A percentile compares a stretch with the other conserved stretches of the same genome.
These are phyloP conservation scores for Dendryphion nanum DNA, from an alignment of 2,329 filamentous ascomycete genomes.

Conservation along the genomic window DNA sequence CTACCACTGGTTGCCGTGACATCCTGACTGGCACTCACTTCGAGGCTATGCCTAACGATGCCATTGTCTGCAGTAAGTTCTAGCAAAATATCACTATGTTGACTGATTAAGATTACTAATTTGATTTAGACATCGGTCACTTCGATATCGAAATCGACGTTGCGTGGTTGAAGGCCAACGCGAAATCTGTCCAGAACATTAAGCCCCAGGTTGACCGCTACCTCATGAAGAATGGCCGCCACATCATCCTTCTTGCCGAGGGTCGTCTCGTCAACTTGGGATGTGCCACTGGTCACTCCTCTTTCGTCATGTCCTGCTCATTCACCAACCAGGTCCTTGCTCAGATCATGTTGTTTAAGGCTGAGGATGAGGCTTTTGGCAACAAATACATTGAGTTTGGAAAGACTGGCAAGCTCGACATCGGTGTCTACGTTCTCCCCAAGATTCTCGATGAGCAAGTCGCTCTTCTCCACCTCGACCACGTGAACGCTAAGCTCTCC, in stretches of 20 bases:
- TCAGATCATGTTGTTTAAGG: slow-evolving; percentile 98
- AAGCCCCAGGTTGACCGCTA: slow-evolving; percentile 99
- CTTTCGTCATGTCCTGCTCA: slow-evolving; percentile 99
- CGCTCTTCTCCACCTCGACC: slow-evolving; percentile 85
- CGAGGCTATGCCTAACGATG: slow-evolving; percentile 92
- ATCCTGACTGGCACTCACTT: slow-evolving; percentile 93
- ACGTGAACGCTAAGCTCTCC: slow-evolving; percentile 93
- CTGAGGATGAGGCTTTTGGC: slow-evolving; percentile 79
- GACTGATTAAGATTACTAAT: too few species aligned
- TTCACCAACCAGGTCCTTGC: slow-evolving; percentile 99
- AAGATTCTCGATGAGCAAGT: slow-evolving; percentile 99
- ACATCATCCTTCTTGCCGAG: slow-evolving; percentile 98
- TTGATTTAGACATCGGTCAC: slow-evolving; percentile 99
- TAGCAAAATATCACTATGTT: slow-evolving; percentile 58
- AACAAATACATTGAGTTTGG: slow-evolving; percentile 96
- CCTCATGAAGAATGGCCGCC: slow-evolving; percentile 86
- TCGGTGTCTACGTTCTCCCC: slow-evolving; percentile 94
- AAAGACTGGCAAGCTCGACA: slow-evolving; percentile 83
- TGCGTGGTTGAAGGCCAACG: slow-evolving; percentile 98
- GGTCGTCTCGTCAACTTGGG: slow-evolving; percentile 99
- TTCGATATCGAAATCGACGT: slow-evolving; percentile 99
- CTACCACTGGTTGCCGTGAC: slow-evolving; percentile 98
- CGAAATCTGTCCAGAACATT: slow-evolving; percentile 92
- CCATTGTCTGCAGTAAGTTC: slow-evolving; percentile 99
- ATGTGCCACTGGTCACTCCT: slow-evolving; percentile 98